Base-by-base conservation (phyloP, 192 early-diverging fungal genomes). In the Mortierella hygrophila region DNA sequence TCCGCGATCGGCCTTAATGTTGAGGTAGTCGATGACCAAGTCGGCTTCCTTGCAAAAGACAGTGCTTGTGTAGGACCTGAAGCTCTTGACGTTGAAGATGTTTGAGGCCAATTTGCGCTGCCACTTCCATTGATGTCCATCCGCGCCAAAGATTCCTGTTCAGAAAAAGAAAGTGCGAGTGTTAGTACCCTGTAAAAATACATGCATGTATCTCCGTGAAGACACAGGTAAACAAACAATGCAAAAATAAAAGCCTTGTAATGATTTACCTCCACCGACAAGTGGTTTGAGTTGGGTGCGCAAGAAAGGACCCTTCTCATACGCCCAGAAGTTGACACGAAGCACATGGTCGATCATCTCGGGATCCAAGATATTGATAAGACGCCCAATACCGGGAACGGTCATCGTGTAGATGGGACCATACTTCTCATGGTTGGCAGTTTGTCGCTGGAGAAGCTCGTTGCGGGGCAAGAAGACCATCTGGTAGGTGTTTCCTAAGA, bases 51-150 rank as follows among this genome's bases (percentile, higher is more conserved):
- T 57, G 10, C 76, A 73, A 65, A 86, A 86, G 21, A 80, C 84
- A 13, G 35, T 32, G n/a, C 75, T 76, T 6, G 84, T 86, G 63
- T 80, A 86, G 42, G 15, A n/a, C 1, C 90, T 82, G 80, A 91
- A 90, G 35, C 88, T 85, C 37, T 88, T 88, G 69, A 88, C 83
- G 29, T 83, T 89, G 54, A 89, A 90, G 23, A 89, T 89, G 77
- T 88, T 82, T 63, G 77, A 78, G 21, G 87, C 87, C 0, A 83
- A 29, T 38, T 90, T 90, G 26, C 89, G 83, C 38, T 90, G 89
- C 82, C 76, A 83, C 68, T 76, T 80, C 89, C 89, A 90, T 83
- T 74, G 76, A 74, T 85, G 71, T 18, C 84, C 84, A 49, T 86
- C 84, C 1, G 84, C 84, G 15, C 79, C 78, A 75, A 86, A 86